Conservation (phyloP, 345 rosid genomes). For the Triadica sebifera region DNA sequence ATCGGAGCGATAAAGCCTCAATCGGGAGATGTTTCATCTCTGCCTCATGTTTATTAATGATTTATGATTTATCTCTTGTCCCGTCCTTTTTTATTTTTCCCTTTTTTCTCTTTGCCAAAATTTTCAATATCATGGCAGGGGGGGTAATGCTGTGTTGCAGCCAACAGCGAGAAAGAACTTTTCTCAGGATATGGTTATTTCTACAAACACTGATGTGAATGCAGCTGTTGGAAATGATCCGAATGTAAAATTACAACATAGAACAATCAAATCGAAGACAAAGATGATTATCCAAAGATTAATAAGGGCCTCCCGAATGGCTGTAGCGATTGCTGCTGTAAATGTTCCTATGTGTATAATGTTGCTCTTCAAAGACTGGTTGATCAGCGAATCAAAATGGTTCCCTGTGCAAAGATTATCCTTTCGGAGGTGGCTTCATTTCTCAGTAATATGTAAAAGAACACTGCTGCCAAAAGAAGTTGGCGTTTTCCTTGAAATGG, state of each 20-base stretch:
- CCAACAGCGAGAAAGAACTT: constrained; percentile 55
- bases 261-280: constrained; percentile 53
- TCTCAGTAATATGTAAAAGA: too few species aligned
- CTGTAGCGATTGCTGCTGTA: constrained; percentile 53
- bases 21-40: constrained; percentile 51
- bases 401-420: background rate
- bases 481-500: background rate
- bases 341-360: constrained; percentile 76
- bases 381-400: constrained; percentile 35
- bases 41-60: background rate
- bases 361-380: constrained; percentile 94
- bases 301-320: constrained; percentile 49
- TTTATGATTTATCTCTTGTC: too few species aligned
- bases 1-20: constrained; percentile 38
- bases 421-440: background rate
- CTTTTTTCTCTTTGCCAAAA: too few species aligned
- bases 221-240: constrained; percentile 37
- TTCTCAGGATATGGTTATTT: constrained; percentile 43
- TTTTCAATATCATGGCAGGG: constrained; percentile 35
- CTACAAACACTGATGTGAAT: constrained; percentile 38
- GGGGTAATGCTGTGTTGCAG: constrained; percentile 68
- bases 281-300: constrained; percentile 57
- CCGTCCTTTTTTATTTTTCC: too few species aligned
- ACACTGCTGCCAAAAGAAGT: background rate
- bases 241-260: constrained; percentile 37